phyloP scores from a whole-genome alignment of 2,329 filamentous ascomycete genomes.

The Phaeophleospora eucalypticola region DNA sequence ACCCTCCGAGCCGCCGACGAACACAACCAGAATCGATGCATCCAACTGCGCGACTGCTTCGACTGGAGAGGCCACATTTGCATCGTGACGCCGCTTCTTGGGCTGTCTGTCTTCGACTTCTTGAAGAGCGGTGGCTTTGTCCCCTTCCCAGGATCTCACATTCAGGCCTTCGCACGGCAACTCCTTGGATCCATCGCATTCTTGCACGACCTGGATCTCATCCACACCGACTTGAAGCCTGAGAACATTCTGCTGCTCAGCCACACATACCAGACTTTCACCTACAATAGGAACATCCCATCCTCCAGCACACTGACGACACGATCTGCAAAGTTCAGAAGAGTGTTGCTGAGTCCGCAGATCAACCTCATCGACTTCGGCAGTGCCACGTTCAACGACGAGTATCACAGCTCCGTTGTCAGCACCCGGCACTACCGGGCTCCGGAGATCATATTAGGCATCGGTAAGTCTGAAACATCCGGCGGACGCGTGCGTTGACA shows the following conservation, averaged over 20 bases:
- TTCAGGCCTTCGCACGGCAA: slow-evolving; percentile 93
- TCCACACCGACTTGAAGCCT: slow-evolving; percentile 77
- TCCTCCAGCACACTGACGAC: slow-evolving; percentile 58
- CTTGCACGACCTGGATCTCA: slow-evolving; percentile 92
- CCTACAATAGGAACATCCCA: slow-evolving; percentile 63
- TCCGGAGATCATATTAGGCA: slow-evolving; percentile 63
- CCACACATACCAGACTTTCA: slow-evolving; percentile 64
- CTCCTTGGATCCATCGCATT: slow-evolving; percentile 98
- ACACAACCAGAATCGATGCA: slow-evolving; percentile 90
- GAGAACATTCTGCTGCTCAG: slow-evolving; percentile 65
- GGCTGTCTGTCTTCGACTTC: slow-evolving; percentile 97
- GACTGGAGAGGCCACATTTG: slow-evolving; percentile 97
- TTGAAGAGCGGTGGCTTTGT: slow-evolving; percentile 93
- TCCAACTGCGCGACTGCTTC: slow-evolving; percentile 93
- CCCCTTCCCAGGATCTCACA: slow-evolving; percentile 96
- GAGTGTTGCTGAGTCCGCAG: slow-evolving; percentile 61
- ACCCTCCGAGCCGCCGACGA: slow-evolving; percentile 89
- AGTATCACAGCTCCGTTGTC: slow-evolving; percentile 65
- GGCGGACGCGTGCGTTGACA: not conserved
- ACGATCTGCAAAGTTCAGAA: slow-evolving; percentile 57
- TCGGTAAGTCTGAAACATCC: slow-evolving; percentile 36
- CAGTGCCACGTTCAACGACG: slow-evolving; percentile 64
- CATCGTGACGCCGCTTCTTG: slow-evolving; percentile 71
- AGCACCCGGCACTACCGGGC: slow-evolving; percentile 64
- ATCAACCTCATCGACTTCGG: slow-evolving; percentile 66